Percentiles rank a stretch among this genome's conserved stretches.
Conservation (phyloP, 1,284 basidiomycete species). For the Rhodotorula sp. region DNA sequence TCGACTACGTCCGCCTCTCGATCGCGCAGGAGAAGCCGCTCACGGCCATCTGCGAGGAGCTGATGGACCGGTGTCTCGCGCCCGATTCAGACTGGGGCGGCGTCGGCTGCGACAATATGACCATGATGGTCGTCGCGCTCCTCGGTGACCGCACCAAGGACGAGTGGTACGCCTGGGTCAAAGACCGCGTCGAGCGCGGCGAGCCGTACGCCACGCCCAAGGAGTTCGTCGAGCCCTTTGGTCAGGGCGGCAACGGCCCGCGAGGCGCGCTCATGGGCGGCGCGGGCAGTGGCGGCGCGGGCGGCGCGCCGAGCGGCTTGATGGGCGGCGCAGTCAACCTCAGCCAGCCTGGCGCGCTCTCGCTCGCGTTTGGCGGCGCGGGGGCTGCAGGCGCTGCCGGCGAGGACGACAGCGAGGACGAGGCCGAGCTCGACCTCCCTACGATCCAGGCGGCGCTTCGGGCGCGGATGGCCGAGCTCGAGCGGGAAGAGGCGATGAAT, state of each 20-base stretch:
- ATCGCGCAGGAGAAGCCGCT: slow-evolving; percentile 80
- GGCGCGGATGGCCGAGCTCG: slow-evolving; percentile 39
- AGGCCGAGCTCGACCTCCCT: slow-evolving; percentile 33
- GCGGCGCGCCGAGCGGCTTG: slow-evolving; percentile 3
- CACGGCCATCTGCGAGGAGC: slow-evolving; percentile 77
- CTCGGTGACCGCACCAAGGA: slow-evolving; percentile 82
- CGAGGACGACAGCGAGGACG: slow-evolving; percentile 34
- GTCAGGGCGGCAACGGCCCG: slow-evolving; percentile 35
- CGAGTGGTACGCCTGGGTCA: slow-evolving; percentile 92
- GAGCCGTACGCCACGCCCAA: slow-evolving; percentile 72
- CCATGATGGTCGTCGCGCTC: slow-evolving; percentile 85
- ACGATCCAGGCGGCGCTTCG: slow-evolving; percentile 39
- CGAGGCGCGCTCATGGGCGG: slow-evolving; percentile 28
- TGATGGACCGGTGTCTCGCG: slow-evolving; percentile 92
- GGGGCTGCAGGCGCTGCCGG: background rate
- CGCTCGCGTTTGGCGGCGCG: slow-evolving; percentile 5
- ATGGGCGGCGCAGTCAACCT: slow-evolving; percentile 12
- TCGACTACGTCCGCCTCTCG: slow-evolving; percentile 83
- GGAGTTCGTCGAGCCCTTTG: slow-evolving; percentile 64
- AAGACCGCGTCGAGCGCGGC: slow-evolving; percentile 74
- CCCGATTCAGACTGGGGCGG: slow-evolving; percentile 91
- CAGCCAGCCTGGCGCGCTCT: background rate
- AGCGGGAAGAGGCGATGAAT: slow-evolving; percentile 20
- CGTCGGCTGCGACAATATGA: slow-evolving; percentile 99
- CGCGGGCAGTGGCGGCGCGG: background rate